phyloP scores from a whole-genome alignment of 768 basidiomycete species.

The Wakefieldia striispora region DNA sequence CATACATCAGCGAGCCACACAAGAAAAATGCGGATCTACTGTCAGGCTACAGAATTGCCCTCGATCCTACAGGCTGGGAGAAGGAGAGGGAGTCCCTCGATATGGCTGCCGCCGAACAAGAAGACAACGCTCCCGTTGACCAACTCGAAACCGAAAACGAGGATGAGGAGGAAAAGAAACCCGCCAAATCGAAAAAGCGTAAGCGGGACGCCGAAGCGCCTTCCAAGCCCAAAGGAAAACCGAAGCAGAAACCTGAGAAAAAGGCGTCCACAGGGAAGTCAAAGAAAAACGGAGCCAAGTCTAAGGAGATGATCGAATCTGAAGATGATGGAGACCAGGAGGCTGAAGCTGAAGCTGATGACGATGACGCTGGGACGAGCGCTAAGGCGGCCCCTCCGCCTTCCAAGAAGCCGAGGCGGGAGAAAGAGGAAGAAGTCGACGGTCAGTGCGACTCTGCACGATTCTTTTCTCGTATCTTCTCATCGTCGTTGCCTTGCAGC shows the following conservation, averaged over 20 bases:
- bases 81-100: conserved; percentile 38
- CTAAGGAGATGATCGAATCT: conserved; percentile 62
- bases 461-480: conserved; percentile 2
- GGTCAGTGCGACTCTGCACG: conserved; percentile 38
- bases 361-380: conserved; percentile 46
- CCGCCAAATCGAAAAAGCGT: conserved; percentile 49
- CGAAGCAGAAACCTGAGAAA: conserved; percentile 46
- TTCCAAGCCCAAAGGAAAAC: conserved; percentile 40
- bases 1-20: conserved; percentile 73
- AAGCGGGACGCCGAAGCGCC: conserved; percentile 62
- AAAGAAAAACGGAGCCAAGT: conserved; percentile 60
- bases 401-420: conserved; percentile 59
- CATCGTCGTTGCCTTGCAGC: conserved; percentile 25
- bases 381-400: conserved; percentile 60
- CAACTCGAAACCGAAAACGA: conserved; percentile 57
- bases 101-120: conserved; percentile 41
- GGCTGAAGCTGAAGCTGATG: conserved; percentile 46
- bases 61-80: conserved; percentile 71
- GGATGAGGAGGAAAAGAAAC: conserved; percentile 50
- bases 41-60: conserved; percentile 71
- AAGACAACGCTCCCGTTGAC: conserved; percentile 63
- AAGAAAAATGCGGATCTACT: conserved; percentile 78
- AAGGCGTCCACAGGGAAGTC: conserved; percentile 31
- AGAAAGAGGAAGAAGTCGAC: conserved; percentile 61
- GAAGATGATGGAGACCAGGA: conserved; percentile 56